phyloP scores from a whole-genome alignment of 2,329 filamentous ascomycete genomes.

The Aureobasidium lini region DNA sequence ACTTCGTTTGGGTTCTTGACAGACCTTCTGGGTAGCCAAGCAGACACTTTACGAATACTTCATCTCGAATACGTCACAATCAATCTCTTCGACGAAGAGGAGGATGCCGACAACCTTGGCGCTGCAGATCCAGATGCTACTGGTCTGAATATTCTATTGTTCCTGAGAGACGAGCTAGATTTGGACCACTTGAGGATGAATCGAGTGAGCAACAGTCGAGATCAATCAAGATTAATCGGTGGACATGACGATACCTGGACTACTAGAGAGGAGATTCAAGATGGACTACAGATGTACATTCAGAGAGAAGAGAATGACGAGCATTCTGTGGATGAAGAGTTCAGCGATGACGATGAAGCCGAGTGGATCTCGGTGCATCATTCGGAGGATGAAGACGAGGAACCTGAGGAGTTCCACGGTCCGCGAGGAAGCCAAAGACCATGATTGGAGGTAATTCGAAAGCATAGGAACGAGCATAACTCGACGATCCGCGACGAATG shows the following conservation, averaged over 20 bases:
- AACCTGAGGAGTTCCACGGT: background rate
- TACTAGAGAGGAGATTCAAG: background rate
- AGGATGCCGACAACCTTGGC: background rate
- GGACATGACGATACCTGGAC: background rate
- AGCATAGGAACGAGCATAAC: too few species aligned
- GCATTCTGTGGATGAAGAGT: background rate
- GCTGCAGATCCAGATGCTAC: too few species aligned
- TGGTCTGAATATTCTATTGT: background rate
- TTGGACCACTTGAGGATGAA: background rate
- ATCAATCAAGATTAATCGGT: background rate
- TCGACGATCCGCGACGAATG: too few species aligned
- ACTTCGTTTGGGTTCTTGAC: background rate
- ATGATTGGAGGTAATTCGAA: too few species aligned
- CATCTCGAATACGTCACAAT: background rate
- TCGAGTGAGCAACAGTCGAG: background rate
- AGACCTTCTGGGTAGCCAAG: background rate
- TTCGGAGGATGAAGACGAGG: background rate
- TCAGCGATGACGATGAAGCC: background rate
- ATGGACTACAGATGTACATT: background rate
- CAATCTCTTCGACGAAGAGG: background rate
- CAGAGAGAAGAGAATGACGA: background rate
- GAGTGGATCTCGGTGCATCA: constrained; percentile 1
- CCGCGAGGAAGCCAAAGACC: too few species aligned
- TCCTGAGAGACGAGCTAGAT: background rate
- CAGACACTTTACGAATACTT: background rate